Base-by-base conservation (phyloP, 2,329 filamentous ascomycete species). In the Aspergillus fischeri region DNA sequence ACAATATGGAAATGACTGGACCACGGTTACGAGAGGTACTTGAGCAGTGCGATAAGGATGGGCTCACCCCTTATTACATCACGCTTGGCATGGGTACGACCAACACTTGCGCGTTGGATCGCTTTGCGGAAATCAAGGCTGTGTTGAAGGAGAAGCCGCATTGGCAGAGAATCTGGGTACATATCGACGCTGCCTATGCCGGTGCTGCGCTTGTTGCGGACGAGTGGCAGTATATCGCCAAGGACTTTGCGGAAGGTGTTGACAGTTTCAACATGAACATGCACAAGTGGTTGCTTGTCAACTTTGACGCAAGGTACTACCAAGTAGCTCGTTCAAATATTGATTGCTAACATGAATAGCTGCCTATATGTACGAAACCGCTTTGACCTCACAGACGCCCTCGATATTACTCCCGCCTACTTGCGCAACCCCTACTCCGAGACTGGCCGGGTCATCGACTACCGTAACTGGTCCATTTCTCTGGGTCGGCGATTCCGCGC, bases 381-480 rank as follows among this genome's bases (percentile, higher is more conserved):
- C 17, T 78, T 80, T 54, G 86, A 92, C 75, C 83, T 97, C n/a
- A 91, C 89, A 47, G 82, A 87, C 60, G 89, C 92, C 0, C 82
- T 96, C 45, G 87, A 85, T 69, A 88, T 94, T 70, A 88, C 88
- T 17, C 90, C 90, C 0, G 83, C 88, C 4, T 97, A 96, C 77
- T 84, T 97, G 28, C 83, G 86, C 62, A 97, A 97, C 75, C 78
- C 85, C 3, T 91, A 87, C 77, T 90, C 88, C 3, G 91, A 94
- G 65, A 84, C 83, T 41, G 92, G 91, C 0, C 82, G 93, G 1
- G 93, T 97, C 1, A 96, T 91, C 25, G 93, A 97, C 75, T 97
- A 96, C 78, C 86, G 93, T 49, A 92, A 97, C 80, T 97, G 93
- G 93, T 92, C 96, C 77, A 95, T 97, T 67, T 92, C 93, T 0